Base-by-base conservation (phyloP, 139 green algal species). In the Desmodesmus armatus region DNA sequence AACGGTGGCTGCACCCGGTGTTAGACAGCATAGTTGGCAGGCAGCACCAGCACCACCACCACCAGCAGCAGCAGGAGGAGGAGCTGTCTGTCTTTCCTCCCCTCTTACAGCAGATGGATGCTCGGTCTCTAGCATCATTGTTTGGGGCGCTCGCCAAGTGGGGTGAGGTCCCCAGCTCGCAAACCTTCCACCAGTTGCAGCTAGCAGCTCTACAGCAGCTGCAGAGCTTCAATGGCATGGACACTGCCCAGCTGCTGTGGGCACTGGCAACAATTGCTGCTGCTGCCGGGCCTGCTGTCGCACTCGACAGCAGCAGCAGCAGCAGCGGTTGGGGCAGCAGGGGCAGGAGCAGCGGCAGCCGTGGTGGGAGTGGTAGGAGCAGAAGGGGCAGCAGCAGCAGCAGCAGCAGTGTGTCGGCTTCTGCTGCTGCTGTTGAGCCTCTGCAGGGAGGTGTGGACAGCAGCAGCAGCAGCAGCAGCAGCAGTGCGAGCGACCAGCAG, bases 211-310 rank as follows among this genome's bases (percentile, higher is more conserved):
- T 70, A 55, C 43, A 71, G 51, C 49, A 66, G 35, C 53, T 82
- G 23, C 37, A 73, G 37, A 66, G 60, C 9, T 82, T 53, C 76
- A 82, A 71, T 25, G 76, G 76, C n/a, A 53, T 72, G 17, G 76
- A 82, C 41, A 55, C 72, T 7, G 76, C 76, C 17, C 76, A 82
- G 41, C 71, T 82, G 2, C 41, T 11, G 55, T 82, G 76, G 76
- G 49, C 47, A 49, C 37, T 82, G 53, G 55, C 76, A 58, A 82
- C 55, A 53, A 5, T 79, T 60, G 55, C 37, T 71, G 55, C 53
- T 40, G 55, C 76, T 82, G 35, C 72, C 51, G 72, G 35, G 39
- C 47, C 44, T 65, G 73, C 47, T 31, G 43, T 43, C 39, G 35
- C 37, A 1, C 7, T 5, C 33, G 67, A 6, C 41, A 63, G 9